Percentiles rank a stretch among this genome's conserved stretches.
Evolutionary conservation across 2,329 filamentous ascomycete genomes (phyloP).

Genomic region (Fusarium algeriense): DNA sequence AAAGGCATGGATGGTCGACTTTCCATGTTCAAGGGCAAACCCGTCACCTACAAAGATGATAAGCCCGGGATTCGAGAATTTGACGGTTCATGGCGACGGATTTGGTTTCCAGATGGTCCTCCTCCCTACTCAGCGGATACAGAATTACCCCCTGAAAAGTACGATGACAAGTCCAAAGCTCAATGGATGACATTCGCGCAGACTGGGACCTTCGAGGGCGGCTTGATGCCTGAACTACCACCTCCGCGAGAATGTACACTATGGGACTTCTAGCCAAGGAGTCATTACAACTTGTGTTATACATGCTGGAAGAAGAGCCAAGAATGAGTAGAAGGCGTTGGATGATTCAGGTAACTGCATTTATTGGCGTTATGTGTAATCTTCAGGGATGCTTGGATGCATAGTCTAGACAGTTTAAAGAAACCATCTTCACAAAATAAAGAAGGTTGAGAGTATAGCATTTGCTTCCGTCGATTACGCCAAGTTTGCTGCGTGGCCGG

Average conservation of each 20-base stretch:
- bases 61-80: conserved; percentile 63
- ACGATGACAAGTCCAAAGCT: conserved; percentile 70
- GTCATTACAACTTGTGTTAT: conserved; percentile 66
- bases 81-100: conserved; percentile 70
- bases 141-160: conserved; percentile 67
- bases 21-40: conserved; percentile 71
- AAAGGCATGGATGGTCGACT: conserved; percentile 61
- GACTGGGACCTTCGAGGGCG: conserved; percentile 76
- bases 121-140: conserved; percentile 73
- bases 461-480: background rate
- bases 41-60: conserved; percentile 67
- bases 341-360: conserved; percentile 37
- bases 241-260: conserved; percentile 80
- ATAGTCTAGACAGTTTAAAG: conserved; percentile 16
- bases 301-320: conserved; percentile 63
- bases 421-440: background rate
- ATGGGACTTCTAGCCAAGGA: conserved; percentile 74
- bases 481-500: background rate
- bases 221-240: conserved; percentile 80
- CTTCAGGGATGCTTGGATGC: conserved; percentile 14
- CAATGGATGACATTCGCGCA: conserved; percentile 74
- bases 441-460: background rate
- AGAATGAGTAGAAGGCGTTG: conserved; percentile 30
- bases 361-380: conserved; percentile 34
- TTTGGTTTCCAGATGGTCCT: conserved; percentile 80